Percentiles rank a stretch among this genome's conserved stretches.
These are phyloP conservation scores for Candida mattraensis DNA, from an alignment of 805 yeast genomes.

Conservation along the genomic window DNA sequence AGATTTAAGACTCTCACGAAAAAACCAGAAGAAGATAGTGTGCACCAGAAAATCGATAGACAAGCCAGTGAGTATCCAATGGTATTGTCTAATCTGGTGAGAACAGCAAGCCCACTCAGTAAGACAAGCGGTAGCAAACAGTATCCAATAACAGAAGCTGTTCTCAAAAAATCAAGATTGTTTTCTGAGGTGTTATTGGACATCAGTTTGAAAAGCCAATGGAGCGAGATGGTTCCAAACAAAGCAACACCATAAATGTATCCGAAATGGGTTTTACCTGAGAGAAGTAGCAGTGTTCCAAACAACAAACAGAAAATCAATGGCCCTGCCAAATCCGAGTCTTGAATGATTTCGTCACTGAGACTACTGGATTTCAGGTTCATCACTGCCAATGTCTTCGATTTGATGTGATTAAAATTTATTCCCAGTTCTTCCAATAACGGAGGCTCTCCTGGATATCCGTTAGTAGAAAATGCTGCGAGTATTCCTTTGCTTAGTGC, in stretches of 20 bases:
- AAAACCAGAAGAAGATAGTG: conserved; percentile 89
- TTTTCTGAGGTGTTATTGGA: conserved; percentile 47
- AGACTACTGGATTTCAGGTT: conserved; percentile 63
- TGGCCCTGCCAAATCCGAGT: conserved; percentile 95
- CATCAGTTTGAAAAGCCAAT: conserved; percentile 85
- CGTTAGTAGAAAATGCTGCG: conserved; percentile 90
- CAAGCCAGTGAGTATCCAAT: conserved; percentile 71
- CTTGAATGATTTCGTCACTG: conserved; percentile 76
- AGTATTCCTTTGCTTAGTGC: conserved; percentile 71
- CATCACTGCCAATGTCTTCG: conserved; percentile 82
- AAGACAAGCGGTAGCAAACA: conserved; percentile 87
- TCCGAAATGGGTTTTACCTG: conserved; percentile 96
- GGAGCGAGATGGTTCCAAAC: conserved; percentile 84
- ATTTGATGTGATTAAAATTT: conserved; percentile 82
- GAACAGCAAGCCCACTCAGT: conserved; percentile 69
- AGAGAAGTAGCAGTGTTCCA: conserved; percentile 75
- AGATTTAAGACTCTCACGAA: conserved; percentile 82
- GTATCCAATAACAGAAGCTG: conserved; percentile 92
- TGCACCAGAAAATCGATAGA: conserved; percentile 82
- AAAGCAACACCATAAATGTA: conserved; percentile 95
- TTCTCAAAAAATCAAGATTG: conserved; percentile 56
- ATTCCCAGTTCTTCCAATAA: conserved; percentile 90
- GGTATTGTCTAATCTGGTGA: conserved; percentile 65
- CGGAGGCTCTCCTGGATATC: conserved; percentile 95
- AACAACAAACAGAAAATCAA: conserved; percentile 82